A percentile compares a stretch with the other conserved stretches of the same genome.
phyloP scores from a whole-genome alignment of 345 rosid species.

The Corchorus capsularis region DNA sequence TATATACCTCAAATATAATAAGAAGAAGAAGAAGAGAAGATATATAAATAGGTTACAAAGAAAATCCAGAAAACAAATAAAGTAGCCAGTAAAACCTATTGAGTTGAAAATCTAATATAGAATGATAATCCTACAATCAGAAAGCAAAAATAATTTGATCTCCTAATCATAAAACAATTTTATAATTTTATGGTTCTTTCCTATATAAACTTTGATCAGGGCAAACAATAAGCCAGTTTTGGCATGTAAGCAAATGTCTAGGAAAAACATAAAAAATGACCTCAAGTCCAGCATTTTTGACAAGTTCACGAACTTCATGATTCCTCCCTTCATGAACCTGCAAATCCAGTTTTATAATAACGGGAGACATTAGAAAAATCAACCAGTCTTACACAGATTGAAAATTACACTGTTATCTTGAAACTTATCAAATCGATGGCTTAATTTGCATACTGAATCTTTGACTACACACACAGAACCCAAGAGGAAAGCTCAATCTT shows the following conservation, averaged over 20 bases:
- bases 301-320: constrained; percentile 93
- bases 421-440: neutral
- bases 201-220: neutral
- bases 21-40: too few species aligned
- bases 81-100: neutral
- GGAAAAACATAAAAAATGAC: constrained; percentile 46
- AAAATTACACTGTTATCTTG: neutral
- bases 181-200: neutral
- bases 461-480: neutral
- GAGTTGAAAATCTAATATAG: neutral
- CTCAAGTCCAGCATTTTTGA: constrained; percentile 95
- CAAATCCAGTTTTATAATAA: constrained; percentile 22
- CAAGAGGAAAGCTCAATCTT: neutral
- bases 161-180: neutral
- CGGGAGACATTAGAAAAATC: neutral
- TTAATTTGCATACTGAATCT: neutral
- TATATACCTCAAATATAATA: too few species aligned
- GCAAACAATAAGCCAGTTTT: neutral
- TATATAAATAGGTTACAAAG: neutral
- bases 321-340: constrained; percentile 99
- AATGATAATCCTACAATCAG: neutral
- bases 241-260: neutral
- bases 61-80: neutral
- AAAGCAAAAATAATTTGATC: neutral
- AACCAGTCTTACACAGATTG: neutral